Base-by-base conservation (phyloP, 495 filamentous ascomycete species). In the Hypoxylon intermedium region DNA sequence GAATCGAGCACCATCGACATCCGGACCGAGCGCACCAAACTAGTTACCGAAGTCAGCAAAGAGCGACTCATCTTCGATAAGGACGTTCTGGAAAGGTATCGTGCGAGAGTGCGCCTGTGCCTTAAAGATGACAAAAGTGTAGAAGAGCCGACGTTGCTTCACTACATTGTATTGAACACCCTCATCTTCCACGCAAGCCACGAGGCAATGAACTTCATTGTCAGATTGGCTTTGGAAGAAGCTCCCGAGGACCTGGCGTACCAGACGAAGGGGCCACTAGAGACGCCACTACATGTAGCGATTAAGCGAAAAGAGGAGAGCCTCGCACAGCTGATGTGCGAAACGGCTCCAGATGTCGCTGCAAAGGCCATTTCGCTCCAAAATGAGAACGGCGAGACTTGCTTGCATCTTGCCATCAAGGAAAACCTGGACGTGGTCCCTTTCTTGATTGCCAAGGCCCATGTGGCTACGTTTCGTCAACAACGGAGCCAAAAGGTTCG, bases 361-460 rank as follows among this genome's bases (percentile, higher is more conserved):
- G 53, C 53, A 7, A 57, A 48, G 24, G 53, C 53, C 6, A 57
- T 57, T 40, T 57, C 53, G n/a, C 36, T 57, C 0, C 43, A 47
- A 23, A 57, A 57, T n/a, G 53, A 57, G 20, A 57, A 48, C 12
- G 53, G 53, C 21, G 53, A 57, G 34, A 48, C 53, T 1, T 57
- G 53, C 15, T 48, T 57, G 24, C 53, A 57, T 23, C 34, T 57
- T 31, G 43, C 43, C 1, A 57, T 48, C 23, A 57, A 57, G 18
- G 53, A 57, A 11, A 57, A 48, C 26, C 33, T 48, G 5, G 53
- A 57, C 18, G 36, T 48, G 5, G 34, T 46, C 12, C 53, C 36
- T 0, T 57, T 48, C 34, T 23, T 57, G 4, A 57, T 57, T 18
- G 33, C 24, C 43, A 57, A 48, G 26, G 44, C 53, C 6, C 43